Evolutionary conservation across 2,329 filamentous ascomycete genomes (phyloP).

Genomic region (Pseudogymnoascus sp.): DNA sequence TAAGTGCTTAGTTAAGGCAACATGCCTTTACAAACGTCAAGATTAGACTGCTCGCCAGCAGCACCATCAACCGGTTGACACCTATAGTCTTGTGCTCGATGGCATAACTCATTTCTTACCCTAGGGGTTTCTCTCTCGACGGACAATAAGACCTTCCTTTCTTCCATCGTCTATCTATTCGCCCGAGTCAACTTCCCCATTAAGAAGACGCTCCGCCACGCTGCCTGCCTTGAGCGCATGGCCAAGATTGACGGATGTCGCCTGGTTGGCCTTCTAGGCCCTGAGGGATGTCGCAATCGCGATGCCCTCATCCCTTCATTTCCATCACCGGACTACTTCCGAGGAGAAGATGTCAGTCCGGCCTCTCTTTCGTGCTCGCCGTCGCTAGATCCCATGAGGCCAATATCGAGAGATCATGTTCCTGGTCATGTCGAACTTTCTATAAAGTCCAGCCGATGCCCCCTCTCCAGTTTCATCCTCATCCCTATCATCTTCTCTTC

Average conservation of each 20-base stretch:
- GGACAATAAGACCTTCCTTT: background rate
- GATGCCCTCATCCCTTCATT: background rate
- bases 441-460: background rate
- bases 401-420: background rate
- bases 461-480: background rate
- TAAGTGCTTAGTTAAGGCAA: background rate
- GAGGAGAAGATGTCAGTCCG: background rate
- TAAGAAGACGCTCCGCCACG: background rate
- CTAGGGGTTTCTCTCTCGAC: background rate
- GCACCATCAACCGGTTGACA: background rate
- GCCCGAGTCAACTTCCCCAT: background rate
- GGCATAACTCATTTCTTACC: background rate
- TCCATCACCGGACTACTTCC: background rate
- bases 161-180: background rate
- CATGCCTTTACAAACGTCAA: background rate
- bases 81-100: background rate
- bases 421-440: background rate
- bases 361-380: background rate
- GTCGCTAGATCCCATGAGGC: background rate
- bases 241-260: background rate
- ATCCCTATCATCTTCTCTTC: background rate
- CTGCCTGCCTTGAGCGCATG: background rate
- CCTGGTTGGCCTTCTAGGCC: background rate
- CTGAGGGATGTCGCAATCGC: background rate
- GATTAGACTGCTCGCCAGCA: background rate